Evolutionary conservation across 495 filamentous ascomycete species (phyloP).

Genomic region (Neurospora intermedia): DNA sequence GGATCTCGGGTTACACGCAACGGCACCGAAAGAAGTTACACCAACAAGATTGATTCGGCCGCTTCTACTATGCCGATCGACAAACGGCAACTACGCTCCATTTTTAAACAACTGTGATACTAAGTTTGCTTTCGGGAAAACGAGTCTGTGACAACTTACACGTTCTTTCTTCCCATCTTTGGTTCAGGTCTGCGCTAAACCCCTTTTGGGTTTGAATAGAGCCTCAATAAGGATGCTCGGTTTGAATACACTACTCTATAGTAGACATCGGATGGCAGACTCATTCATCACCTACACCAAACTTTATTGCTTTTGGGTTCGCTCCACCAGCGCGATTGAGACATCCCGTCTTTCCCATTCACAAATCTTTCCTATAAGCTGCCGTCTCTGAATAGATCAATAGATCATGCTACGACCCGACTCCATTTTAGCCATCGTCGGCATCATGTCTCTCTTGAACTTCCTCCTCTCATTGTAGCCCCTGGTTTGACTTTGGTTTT

Average conservation of each 20-base stretch:
- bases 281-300: not conserved
- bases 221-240: slow-evolving; percentile 15
- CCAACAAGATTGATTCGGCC: not conserved
- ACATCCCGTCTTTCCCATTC: not conserved
- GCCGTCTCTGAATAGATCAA: slow-evolving; percentile 2
- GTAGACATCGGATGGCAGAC: not conserved
- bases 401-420: slow-evolving; percentile 4
- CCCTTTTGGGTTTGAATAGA: slow-evolving; percentile 27
- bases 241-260: not conserved
- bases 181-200: not conserved
- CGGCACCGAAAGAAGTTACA: not conserved
- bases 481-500: not conserved
- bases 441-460: not conserved
- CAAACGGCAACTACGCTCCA: not conserved
- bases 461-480: not conserved
- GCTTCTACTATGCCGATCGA: not conserved
- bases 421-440: not conserved
- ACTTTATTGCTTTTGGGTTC: not conserved
- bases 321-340: not conserved
- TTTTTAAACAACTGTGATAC: not conserved
- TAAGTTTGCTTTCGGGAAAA: not conserved
- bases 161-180: not conserved
- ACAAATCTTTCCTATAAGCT: not conserved
- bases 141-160: not conserved
- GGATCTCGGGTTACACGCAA: not conserved